phyloP scores from a whole-genome alignment of 352 stramenopile species.

The Albugo laibachii region DNA sequence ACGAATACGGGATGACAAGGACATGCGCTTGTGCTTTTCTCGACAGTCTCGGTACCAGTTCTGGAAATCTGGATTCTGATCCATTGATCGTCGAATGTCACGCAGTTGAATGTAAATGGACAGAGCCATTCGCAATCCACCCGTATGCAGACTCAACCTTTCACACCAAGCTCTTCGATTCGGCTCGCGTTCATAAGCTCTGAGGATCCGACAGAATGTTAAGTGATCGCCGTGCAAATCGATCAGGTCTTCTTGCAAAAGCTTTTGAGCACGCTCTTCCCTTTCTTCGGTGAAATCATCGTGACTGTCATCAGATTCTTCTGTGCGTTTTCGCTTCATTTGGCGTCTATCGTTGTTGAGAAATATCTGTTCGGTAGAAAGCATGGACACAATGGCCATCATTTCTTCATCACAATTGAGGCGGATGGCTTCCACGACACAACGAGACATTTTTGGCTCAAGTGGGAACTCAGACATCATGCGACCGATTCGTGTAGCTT shows the following conservation, averaged over 20 bases:
- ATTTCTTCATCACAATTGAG: slow-evolving; percentile 41
- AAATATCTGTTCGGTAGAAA: slow-evolving; percentile 68
- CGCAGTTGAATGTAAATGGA: slow-evolving; percentile 34
- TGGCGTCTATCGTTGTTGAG: slow-evolving; percentile 8
- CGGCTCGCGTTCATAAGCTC: slow-evolving; percentile 14
- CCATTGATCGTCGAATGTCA: slow-evolving; percentile 16
- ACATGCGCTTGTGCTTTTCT: too few relatives aligned
- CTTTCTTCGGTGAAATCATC: slow-evolving; percentile 12
- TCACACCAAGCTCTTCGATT: slow-evolving; percentile 29
- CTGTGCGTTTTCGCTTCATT: neutral
- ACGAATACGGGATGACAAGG: too few relatives aligned
- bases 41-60: too few relatives aligned
- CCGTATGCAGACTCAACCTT: slow-evolving; percentile 18
- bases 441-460: slow-evolving; percentile 43
- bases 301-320: slow-evolving; percentile 4
- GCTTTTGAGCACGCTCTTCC: slow-evolving; percentile 13
- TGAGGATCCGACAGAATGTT: slow-evolving; percentile 24
- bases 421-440: slow-evolving; percentile 36
- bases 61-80: too few relatives aligned
- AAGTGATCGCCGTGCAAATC: slow-evolving; percentile 34
- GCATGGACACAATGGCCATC: slow-evolving; percentile 59
- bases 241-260: slow-evolving; percentile 21
- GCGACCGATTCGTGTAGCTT: slow-evolving; percentile 35
- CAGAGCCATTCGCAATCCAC: slow-evolving; percentile 28
- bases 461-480: slow-evolving; percentile 75